These are phyloP conservation scores for Neurospora discreta DNA, from an alignment of 495 filamentous ascomycete genomes.

Conservation along the genomic window DNA sequence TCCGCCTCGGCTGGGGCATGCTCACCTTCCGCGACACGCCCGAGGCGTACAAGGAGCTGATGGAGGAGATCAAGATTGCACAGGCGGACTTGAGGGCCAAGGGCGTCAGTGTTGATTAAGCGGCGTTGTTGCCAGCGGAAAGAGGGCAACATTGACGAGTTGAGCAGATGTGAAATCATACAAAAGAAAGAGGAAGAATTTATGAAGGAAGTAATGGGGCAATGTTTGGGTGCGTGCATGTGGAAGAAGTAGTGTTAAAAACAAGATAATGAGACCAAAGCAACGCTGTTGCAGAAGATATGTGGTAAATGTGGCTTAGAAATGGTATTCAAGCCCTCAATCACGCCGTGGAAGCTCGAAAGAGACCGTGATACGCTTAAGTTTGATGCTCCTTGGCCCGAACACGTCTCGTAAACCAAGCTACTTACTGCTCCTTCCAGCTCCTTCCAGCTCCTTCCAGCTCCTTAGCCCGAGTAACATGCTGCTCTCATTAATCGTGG, in stretches of 20 bases:
- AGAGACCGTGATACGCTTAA: neutral
- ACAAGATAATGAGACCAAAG: neutral
- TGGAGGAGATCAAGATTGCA: slow-evolving; percentile 66
- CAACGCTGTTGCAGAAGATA: neutral
- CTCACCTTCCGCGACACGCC: slow-evolving; percentile 95
- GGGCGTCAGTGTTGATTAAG: slow-evolving; percentile 63
- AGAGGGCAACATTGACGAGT: no score
- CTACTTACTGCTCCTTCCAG: neutral
- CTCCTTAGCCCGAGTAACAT: neutral
- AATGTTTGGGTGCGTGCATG: neutral
- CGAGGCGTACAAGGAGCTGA: slow-evolving; percentile 78
- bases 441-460: no score
- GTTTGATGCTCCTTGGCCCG: neutral
- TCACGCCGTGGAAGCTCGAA: neutral
- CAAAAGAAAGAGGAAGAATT: no score
- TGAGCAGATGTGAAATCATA: no score
- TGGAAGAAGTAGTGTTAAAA: neutral
- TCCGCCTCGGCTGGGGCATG: slow-evolving; percentile 82
- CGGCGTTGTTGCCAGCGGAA: no score
- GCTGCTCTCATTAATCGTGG: neutral
- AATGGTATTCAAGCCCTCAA: neutral
- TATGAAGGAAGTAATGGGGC: no score
- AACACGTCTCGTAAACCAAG: neutral
- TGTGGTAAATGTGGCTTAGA: neutral
- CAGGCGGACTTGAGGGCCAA: slow-evolving; percentile 53